Conservation (phyloP, 176 grass and related monocot genomes). For the Saccharum spontaneum region DNA sequence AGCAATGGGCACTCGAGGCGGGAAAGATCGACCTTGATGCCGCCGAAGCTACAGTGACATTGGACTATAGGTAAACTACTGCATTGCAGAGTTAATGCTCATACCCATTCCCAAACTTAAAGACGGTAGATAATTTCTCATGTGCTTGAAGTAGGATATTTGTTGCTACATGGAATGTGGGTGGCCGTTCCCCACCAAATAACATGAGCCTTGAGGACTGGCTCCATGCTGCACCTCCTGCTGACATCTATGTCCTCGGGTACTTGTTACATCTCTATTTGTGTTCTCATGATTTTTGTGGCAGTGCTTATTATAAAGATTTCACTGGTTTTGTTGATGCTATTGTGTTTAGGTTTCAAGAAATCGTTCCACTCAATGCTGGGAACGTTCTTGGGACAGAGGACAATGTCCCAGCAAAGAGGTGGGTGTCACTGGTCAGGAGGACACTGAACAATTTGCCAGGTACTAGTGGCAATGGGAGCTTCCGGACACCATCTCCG, state of each 20-base stretch:
- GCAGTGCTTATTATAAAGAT: background rate
- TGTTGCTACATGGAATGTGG: slow-evolving; percentile 98
- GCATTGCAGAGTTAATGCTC: background rate
- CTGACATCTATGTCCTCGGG: slow-evolving; percentile 96
- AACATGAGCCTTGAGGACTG: slow-evolving; percentile 94
- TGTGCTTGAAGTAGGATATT: slow-evolving; percentile 79
- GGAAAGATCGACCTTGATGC: slow-evolving; percentile 91
- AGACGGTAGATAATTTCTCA: background rate
- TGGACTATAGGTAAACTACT: slow-evolving; percentile 67
- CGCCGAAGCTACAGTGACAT: slow-evolving; percentile 78
- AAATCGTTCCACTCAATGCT: slow-evolving; percentile 92
- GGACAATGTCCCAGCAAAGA: slow-evolving; percentile 93
- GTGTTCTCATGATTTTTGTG: background rate
- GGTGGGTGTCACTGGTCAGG: slow-evolving; percentile 87
- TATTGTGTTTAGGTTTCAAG: slow-evolving; percentile 70
- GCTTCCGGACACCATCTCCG: slow-evolving; percentile 86
- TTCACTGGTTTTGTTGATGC: background rate
- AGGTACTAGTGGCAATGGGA: slow-evolving; percentile 64
- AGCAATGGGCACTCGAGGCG: slow-evolving; percentile 57
- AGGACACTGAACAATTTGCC: slow-evolving; percentile 85
- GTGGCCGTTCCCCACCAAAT: slow-evolving; percentile 75
- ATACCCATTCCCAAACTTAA: background rate
- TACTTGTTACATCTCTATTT: slow-evolving; percentile 15
- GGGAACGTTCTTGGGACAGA: slow-evolving; percentile 98
- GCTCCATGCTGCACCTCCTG: slow-evolving; percentile 92